These are phyloP conservation scores for Tricholoma matsutake DNA, from an alignment of 768 basidiomycete genomes.

Conservation along the genomic window DNA sequence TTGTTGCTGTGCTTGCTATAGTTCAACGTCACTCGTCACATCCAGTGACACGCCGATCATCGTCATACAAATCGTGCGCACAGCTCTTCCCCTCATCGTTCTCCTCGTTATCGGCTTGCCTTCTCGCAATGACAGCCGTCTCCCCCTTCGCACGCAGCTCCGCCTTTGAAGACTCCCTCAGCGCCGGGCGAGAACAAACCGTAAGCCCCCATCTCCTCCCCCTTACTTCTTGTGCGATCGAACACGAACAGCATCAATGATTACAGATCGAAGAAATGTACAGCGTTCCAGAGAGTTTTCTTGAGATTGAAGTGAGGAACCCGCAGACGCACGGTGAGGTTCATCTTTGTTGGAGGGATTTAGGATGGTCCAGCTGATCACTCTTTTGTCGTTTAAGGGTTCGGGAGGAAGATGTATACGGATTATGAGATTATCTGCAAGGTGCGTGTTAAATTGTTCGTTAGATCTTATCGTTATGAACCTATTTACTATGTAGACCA, in stretches of 20 bases:
- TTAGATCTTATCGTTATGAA: not conserved
- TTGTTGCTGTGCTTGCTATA: no score
- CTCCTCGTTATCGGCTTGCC: not conserved
- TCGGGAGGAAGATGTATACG: constrained; percentile 98
- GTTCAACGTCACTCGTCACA: no score
- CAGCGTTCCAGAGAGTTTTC: constrained; percentile 91
- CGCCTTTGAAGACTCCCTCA: constrained; percentile 51
- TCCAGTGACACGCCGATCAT: not conserved
- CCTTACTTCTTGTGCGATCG: constrained; percentile 18
- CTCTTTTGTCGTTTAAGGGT: constrained; percentile 47
- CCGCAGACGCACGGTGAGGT: constrained; percentile 91
- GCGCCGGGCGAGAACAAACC: constrained; percentile 54
- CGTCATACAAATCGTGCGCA: not conserved
- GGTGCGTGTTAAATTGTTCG: constrained; percentile 39
- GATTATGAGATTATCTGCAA: constrained; percentile 99
- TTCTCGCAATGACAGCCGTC: constrained; percentile 33
- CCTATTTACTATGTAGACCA: constrained; percentile 57
- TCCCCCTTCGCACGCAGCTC: constrained; percentile 65
- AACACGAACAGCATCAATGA: constrained; percentile 21
- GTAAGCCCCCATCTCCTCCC: constrained; percentile 32
- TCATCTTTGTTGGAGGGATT: not conserved
- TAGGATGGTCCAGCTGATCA: not conserved
- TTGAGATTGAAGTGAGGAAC: constrained; percentile 96
- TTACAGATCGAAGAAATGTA: constrained; percentile 97
- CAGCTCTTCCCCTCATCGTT: no score